Percentiles rank a stretch among this genome's conserved stretches.
phyloP scores from a whole-genome alignment of 2,329 filamentous ascomycete species.

The Neurospora sp. region DNA sequence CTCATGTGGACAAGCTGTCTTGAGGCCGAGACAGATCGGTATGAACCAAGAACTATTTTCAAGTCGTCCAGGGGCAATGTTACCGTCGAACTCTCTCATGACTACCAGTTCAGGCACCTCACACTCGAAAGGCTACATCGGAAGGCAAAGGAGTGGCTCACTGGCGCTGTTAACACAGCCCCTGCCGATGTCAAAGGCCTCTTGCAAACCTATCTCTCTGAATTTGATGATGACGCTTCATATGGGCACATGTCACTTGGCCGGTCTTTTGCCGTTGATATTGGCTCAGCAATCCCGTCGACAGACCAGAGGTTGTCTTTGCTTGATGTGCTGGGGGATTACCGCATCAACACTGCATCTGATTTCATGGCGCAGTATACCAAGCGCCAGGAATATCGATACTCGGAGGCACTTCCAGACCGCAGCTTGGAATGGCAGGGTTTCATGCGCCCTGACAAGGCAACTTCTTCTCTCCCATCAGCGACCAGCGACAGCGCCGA shows the following conservation, averaged over 20 bases:
- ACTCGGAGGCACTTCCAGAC: slow-evolving; percentile 65
- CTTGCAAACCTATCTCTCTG: slow-evolving; percentile 90
- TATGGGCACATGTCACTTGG: slow-evolving; percentile 90
- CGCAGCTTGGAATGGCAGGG: slow-evolving; percentile 57
- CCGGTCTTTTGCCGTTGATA: slow-evolving; percentile 85
- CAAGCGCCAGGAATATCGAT: slow-evolving; percentile 89
- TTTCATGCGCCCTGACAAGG: slow-evolving; percentile 45
- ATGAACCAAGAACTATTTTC: slow-evolving; percentile 76
- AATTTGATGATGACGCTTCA: slow-evolving; percentile 81
- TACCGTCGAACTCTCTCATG: slow-evolving; percentile 83
- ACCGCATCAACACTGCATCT: slow-evolving; percentile 79
- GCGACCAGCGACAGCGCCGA: slow-evolving; percentile 45
- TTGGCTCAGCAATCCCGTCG: slow-evolving; percentile 76
- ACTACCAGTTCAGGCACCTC: slow-evolving; percentile 69
- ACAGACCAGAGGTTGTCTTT: slow-evolving; percentile 80
- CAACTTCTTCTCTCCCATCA: slow-evolving; percentile 41
- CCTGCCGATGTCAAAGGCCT: slow-evolving; percentile 91
- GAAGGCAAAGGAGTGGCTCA: slow-evolving; percentile 72
- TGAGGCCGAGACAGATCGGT: slow-evolving; percentile 88
- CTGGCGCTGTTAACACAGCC: slow-evolving; percentile 68
- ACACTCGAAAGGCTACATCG: slow-evolving; percentile 72
- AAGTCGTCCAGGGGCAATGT: slow-evolving; percentile 69
- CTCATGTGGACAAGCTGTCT: slow-evolving; percentile 94
- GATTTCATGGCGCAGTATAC: slow-evolving; percentile 97
- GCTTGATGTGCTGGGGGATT: slow-evolving; percentile 63